Base-by-base conservation (phyloP, 441 rosid genomes). In the Gossypium aridum region DNA sequence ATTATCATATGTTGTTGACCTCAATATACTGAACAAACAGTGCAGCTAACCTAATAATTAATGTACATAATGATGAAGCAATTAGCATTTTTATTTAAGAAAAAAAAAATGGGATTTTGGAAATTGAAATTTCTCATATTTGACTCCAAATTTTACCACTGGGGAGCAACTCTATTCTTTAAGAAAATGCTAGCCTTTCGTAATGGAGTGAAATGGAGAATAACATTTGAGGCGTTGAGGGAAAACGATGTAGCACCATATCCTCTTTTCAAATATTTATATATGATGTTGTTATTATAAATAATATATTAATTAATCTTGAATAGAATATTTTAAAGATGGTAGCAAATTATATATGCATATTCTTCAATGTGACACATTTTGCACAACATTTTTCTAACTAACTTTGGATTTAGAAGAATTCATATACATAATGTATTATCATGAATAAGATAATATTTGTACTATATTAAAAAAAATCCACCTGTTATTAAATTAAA, bases 221-320 rank as follows among this genome's bases (percentile, higher is more conserved):
- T 16, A 9, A 16, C 47, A 61, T 64, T 57, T 56, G 1, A 47
- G 64, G 61, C 67, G 69, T 47, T 25, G 71, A 4, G 12, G 6
- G 85, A 79, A 43, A 56, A 65, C 5, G 79, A 82, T 68, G 71
- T 49, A 56, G 51, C 71, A 82, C 75, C 83, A 45, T 45, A 45
- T 45, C 59, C 64, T 73, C 78, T 57, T 70, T 16, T 13, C 19
- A 2, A 37, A 37, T 37, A 12, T 63, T 14, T 64, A 49, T 49
- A 5, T 49, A 49, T 49, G 55, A 49, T 49, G 6, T 49, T 13
- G 55, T 13, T 13, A 56, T 56, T 2, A 20, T 20, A 20, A 19
- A 56, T 56, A 56, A 55, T 55, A 55, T 55, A 55, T 55, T 55
- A 55, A 16, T 55, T 55, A 55, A 55, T 8, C 5, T 37, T 37